Base-by-base conservation (phyloP, 352 stramenopile species). In the Phytophthora vignae region DNA sequence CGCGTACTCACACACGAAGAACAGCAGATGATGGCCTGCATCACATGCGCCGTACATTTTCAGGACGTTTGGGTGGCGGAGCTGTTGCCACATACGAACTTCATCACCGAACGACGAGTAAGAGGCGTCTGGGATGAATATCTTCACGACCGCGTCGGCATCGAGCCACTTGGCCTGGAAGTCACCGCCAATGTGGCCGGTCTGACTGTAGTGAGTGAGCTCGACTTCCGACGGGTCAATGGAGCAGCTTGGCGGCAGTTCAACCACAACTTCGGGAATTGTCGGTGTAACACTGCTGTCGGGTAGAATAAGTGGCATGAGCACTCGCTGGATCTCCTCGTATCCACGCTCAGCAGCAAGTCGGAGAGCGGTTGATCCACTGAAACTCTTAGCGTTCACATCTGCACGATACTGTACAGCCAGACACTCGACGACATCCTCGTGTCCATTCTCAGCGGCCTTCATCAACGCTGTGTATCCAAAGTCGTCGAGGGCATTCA, bases 31-130 rank as follows among this genome's bases (percentile, higher is more conserved):
- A 3, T 36, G 38, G 6, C 57, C 69, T 11, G 48, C 62, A 14
- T 40, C n/a, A 29, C 62, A 71, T 2, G 62, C 69, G 12, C 63
- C 63, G 33, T 68, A 71, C 25, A 71, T 63, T n/a, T 76, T 71
- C 33, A 68, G 60, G 7, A 76, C 50, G 25, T 76, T 71, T 8
- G 61, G 62, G 31, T 76, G 69, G 3, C 55, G 40, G 17, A 74
- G 38, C 38, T 57, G 44, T 12, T 68, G 42, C 53, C 66, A 73
- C 15, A 60, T 3, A 27, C 27, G 12, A 8, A 62, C 53, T 55
- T 69, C 66, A 5, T 64, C 38, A 4, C 50, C 42, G 4, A 69
- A 73, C 14, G 40, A 1, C 0, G 36, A n/a, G 4, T 44, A 4
- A 1, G 60, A 59, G 1, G 46, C 55, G 15, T 62, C 33, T 14